Evolutionary conservation across 805 yeast genomes (phyloP), one percentile per base, ranked within the genome.

Genomic region (Spathaspora gorwiae): DNA sequence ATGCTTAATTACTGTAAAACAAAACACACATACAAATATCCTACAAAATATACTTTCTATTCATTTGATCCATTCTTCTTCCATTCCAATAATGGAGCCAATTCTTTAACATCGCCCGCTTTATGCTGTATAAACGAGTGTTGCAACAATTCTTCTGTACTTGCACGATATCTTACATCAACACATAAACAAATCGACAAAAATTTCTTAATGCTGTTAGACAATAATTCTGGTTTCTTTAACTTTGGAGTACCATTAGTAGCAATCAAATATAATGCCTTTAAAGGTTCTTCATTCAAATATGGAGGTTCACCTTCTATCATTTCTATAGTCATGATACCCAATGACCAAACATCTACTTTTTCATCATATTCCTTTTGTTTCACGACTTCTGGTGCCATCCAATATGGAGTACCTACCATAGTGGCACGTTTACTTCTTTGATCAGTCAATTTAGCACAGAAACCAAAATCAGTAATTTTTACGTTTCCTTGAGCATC

Each of bases 341-440:
- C 94, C 47, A 85, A 65, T 3, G 88, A 81, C 94, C 94, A 85
- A 24, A 86, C 83, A 57, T 85, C 94, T 26, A 85, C 89, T 60
- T 86, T 86, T 42, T 85, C 87, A 40, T 85, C 94, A 57, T 85
- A 85, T 51, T 84, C 89, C 56, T 84, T 83, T 56, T 83, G 87
- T 54, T 80, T 81, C 35, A 85, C 90, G 38, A 85, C 90, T 63
- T 85, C 94, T 1, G 94, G 94, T 0, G 94, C 94, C 94, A 85
- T 85, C 94, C 94, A 85, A 64, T 85, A 85, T 8, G 94, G 92
- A 1, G 94, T 85, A 6, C 94, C 94, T 5, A 85, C 94, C 92
- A 85, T 84, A 3, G 94, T 85, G 29, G 89, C 87, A 48, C 94
- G 75, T 66, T 85, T 85, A 48, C 79, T 75, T 43, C 84, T 73